A percentile compares a stretch with the other conserved stretches of the same genome.
Conservation (phyloP, 2,329 filamentous ascomycete species). For the Diplodia intermedia region DNA sequence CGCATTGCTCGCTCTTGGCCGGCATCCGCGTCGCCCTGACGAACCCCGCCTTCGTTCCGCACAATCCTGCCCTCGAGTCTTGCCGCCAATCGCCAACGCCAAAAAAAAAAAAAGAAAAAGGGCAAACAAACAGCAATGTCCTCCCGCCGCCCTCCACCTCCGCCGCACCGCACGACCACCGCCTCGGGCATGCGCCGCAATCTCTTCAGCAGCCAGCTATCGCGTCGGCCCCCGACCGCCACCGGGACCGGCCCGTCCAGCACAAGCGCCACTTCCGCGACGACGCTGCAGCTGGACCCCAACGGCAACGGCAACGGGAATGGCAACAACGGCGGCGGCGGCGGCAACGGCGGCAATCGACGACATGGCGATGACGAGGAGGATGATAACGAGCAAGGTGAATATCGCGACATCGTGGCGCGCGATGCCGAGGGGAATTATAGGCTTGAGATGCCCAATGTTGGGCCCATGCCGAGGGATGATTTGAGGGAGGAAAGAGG, state of each 20-base stretch:
- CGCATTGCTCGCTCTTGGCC: no score
- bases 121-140: slow-evolving; percentile 13
- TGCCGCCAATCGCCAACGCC: no score
- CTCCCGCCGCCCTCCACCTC: slow-evolving; percentile 33
- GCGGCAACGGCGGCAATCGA: not conserved
- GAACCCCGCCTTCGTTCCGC: no score
- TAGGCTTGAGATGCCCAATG: slow-evolving; percentile 19
- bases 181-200: slow-evolving; percentile 38
- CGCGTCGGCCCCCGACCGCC: slow-evolving; percentile 38
- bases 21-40: no score
- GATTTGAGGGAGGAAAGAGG: slow-evolving; percentile 45
- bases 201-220: slow-evolving; percentile 39
- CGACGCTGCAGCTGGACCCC: slow-evolving; percentile 29
- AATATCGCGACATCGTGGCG: slow-evolving; percentile 57
- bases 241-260: slow-evolving; percentile 20
- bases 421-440: slow-evolving; percentile 55
- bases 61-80: not conserved
- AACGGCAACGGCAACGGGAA: not conserved
- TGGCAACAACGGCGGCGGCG: not conserved
- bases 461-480: slow-evolving; percentile 20
- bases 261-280: slow-evolving; percentile 33
- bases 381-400: slow-evolving; percentile 35
- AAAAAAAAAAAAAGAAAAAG: no score
- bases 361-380: not conserved
- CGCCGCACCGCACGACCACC: slow-evolving; percentile 28